phyloP scores from a whole-genome alignment of 2,329 filamentous ascomycete species.

The Aspergillus ochraceoroseus region DNA sequence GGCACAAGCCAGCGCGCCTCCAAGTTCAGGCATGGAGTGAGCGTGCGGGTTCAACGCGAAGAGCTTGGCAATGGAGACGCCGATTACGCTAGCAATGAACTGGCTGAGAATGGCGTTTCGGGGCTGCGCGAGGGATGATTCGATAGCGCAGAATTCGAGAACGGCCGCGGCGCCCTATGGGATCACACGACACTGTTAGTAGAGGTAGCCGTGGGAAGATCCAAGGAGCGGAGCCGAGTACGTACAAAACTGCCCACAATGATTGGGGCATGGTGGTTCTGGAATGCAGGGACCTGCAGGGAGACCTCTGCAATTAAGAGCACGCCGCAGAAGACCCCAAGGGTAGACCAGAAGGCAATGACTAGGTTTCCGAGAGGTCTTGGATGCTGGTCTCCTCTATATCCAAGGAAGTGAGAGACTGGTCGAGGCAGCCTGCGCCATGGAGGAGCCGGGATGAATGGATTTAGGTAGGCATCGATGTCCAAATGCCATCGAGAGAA shows the following conservation, averaged over 20 bases:
- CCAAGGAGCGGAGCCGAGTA: too few relatives aligned
- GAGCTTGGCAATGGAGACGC: constrained; percentile 60
- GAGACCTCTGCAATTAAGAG: constrained; percentile 56
- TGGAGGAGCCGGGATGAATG: constrained; percentile 60
- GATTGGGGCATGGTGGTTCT: constrained; percentile 51
- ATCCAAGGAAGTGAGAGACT: constrained; percentile 64
- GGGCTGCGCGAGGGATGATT: constrained; percentile 68
- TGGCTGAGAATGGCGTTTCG: constrained; percentile 67
- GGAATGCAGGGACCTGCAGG: constrained; percentile 52
- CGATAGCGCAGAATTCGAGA: constrained; percentile 67
- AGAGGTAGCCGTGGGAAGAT: too few relatives aligned
- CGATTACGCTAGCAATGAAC: constrained; percentile 56
- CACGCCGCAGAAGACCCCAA: constrained; percentile 61
- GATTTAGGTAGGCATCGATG: constrained; percentile 72
- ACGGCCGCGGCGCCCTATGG: constrained; percentile 67
- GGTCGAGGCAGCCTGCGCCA: constrained; percentile 60
- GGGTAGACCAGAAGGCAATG: constrained; percentile 57
- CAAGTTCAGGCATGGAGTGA: constrained; percentile 57
- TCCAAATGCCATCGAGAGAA: constrained; percentile 55
- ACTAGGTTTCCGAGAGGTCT: constrained; percentile 54
- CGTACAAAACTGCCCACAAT: constrained; percentile 68
- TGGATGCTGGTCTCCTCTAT: constrained; percentile 44
- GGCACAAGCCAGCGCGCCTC: constrained; percentile 61
- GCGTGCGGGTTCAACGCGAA: constrained; percentile 52
- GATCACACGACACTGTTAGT: constrained; percentile 14